Percentiles rank a stretch among this genome's conserved stretches.
Evolutionary conservation across 192 early-diverging fungal genomes (phyloP).

Genomic region (Rhizoclosmatium globosum): DNA sequence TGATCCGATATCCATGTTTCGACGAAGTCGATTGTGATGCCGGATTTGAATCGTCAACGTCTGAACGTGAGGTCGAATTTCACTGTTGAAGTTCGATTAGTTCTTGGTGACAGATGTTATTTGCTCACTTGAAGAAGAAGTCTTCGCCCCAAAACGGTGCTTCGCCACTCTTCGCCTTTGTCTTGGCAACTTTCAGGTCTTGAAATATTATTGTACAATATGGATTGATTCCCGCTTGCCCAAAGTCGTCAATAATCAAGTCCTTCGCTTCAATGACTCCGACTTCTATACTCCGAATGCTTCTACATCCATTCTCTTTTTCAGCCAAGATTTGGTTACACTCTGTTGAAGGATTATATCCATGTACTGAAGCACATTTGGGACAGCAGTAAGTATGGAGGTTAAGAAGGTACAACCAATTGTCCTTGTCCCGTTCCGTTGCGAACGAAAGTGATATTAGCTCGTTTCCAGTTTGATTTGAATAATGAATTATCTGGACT

Average conservation of each 20-base stretch:
- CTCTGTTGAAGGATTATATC: constrained; percentile 20
- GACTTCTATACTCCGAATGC: constrained; percentile 32
- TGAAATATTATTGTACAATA: constrained; percentile 48
- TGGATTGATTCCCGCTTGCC: constrained; percentile 14
- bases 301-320: constrained; percentile 23
- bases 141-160: constrained; percentile 59
- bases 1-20: constrained; percentile 49
- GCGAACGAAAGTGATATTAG: constrained; percentile 48
- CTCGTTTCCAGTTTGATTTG: constrained; percentile 36
- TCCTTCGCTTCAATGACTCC: constrained; percentile 57
- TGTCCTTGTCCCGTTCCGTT: constrained; percentile 41
- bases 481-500: constrained; percentile 44
- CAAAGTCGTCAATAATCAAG: constrained; percentile 16
- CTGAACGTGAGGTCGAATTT: constrained; percentile 46
- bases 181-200: constrained; percentile 53
- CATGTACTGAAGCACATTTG: constrained; percentile 26
- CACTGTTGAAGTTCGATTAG: constrained; percentile 12
- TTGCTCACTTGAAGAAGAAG: constrained; percentile 41
- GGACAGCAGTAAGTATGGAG: constrained; percentile 43
- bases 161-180: constrained; percentile 46
- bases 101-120: no score
- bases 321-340: constrained; percentile 25
- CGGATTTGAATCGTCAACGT: constrained; percentile 43
- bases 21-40: constrained; percentile 44
- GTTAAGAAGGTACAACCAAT: constrained; percentile 44